Evolutionary conservation across 768 basidiomycete genomes (phyloP).

Genomic region (Rhizopogon roseolus): DNA sequence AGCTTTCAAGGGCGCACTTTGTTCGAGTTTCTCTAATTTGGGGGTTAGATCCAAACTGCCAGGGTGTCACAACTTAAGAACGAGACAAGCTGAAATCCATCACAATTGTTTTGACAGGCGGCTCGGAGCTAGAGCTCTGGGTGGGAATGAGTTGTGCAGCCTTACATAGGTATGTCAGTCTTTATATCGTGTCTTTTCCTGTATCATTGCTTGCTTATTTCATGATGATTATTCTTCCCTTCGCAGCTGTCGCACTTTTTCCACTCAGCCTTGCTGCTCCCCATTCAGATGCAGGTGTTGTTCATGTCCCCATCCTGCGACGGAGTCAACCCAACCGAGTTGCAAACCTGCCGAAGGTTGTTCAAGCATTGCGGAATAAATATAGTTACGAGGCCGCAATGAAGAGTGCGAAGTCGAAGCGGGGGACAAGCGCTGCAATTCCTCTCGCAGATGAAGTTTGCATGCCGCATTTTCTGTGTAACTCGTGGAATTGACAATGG

Average conservation of each 20-base stretch:
- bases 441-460: conserved; percentile 50
- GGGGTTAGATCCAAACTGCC: no score
- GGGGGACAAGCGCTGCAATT: conserved; percentile 33
- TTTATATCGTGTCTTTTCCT: neutral
- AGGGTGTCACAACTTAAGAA: no score
- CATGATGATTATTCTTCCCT: conserved; percentile 17
- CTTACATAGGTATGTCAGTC: neutral
- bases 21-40: no score
- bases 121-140: no score
- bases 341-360: conserved; percentile 31
- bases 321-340: conserved; percentile 28
- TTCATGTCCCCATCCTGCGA: conserved; percentile 44
- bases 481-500: neutral
- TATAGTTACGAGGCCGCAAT: conserved; percentile 30
- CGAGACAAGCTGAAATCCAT: no score
- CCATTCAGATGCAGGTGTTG: conserved; percentile 6
- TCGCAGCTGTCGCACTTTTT: conserved; percentile 23
- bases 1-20: no score
- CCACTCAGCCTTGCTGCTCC: conserved; percentile 27
- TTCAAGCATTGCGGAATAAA: conserved; percentile 41
- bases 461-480: neutral
- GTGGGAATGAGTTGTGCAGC: no score
- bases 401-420: conserved; percentile 11
- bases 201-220: neutral
- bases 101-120: no score